Percentiles rank a stretch among this genome's conserved stretches.
Evolutionary conservation across 345 rosid genomes (phyloP).

Genomic region (Citrus mangshanensis): DNA sequence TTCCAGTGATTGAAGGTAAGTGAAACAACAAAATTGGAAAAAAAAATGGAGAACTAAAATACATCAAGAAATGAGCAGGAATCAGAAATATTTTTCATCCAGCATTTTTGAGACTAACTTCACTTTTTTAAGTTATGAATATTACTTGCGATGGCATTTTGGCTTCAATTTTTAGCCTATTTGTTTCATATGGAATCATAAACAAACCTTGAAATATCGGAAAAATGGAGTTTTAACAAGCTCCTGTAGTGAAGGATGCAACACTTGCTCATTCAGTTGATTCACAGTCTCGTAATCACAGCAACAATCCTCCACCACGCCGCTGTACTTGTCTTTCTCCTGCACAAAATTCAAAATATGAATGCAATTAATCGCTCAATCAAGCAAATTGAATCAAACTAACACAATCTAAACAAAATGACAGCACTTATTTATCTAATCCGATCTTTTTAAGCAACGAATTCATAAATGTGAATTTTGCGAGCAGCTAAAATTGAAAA

Average conservation of each 20-base stretch:
- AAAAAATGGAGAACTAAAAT: not conserved
- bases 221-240: constrained; percentile 80
- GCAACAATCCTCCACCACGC: constrained; percentile 86
- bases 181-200: not conserved
- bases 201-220: constrained; percentile 82
- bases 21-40: not conserved
- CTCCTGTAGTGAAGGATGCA: constrained; percentile 78
- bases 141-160: not conserved
- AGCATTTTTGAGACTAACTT: not conserved
- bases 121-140: too few species aligned
- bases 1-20: not conserved
- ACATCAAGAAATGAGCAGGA: not conserved
- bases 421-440: constrained; percentile 46
- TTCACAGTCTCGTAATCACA: constrained; percentile 92
- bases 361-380: not conserved
- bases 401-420: not conserved
- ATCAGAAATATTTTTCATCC: not conserved
- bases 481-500: not conserved
- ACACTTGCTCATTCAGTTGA: constrained; percentile 54
- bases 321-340: constrained; percentile 35
- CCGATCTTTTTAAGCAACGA: not conserved
- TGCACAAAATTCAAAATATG: not conserved
- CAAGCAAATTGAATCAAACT: not conserved
- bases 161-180: not conserved
- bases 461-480: not conserved